Conservation (phyloP, 208 protist genomes). For the Trypanosoma mega region DNA sequence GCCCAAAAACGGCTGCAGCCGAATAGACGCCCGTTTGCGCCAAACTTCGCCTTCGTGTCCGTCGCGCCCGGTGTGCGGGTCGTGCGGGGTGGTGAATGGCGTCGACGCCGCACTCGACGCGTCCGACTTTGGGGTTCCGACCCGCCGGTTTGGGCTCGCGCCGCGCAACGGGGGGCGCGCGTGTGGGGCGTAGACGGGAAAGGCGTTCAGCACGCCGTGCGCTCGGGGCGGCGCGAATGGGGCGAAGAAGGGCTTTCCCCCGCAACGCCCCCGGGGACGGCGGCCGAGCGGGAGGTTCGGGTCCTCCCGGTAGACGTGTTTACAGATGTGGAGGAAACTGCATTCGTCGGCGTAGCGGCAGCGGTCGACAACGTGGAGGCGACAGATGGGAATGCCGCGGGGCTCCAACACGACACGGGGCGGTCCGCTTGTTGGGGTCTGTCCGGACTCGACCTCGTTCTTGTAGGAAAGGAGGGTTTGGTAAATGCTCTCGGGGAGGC, state of each 20-base stretch:
- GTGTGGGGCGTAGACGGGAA: neutral
- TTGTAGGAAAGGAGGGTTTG: neutral
- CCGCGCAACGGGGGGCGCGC: neutral
- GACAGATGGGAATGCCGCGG: neutral
- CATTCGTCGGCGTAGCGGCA: slow-evolving; percentile 14
- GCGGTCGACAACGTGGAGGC: slow-evolving; percentile 3
- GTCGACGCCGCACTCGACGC: too few species aligned
- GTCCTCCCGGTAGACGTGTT: neutral
- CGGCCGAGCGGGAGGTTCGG: slow-evolving; percentile 8
- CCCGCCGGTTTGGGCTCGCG: neutral
- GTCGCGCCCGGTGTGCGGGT: too few species aligned
- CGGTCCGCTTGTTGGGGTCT: neutral
- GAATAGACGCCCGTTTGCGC: too few species aligned
- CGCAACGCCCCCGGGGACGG: neutral
- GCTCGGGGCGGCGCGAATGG: too few species aligned
- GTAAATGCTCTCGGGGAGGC: neutral
- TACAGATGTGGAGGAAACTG: slow-evolving; percentile 18
- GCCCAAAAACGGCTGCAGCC: too few species aligned
- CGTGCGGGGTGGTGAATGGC: too few species aligned
- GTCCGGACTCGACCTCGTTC: neutral
- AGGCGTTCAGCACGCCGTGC: too few species aligned
- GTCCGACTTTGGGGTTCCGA: too few species aligned
- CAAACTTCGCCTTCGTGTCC: too few species aligned
- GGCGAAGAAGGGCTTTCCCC: neutral
- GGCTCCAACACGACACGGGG: neutral